A percentile compares a stretch with the other conserved stretches of the same genome.
Evolutionary conservation across 805 yeast species (phyloP).

Genomic region (Kuraishia borneana): DNA sequence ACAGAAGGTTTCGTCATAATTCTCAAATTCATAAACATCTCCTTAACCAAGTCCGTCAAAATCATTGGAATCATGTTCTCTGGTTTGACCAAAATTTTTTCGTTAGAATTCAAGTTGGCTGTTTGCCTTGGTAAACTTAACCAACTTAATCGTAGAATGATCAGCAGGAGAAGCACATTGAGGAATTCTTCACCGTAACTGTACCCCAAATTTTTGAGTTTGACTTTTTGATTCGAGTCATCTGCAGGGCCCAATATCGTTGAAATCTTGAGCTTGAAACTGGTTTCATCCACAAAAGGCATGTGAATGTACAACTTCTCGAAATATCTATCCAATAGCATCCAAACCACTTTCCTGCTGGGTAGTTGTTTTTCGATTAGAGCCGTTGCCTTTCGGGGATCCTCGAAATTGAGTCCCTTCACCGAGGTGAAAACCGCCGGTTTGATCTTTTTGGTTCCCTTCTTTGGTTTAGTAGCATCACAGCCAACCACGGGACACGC

Average conservation of each 20-base stretch:
- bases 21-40: conserved; percentile 28
- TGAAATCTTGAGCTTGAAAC: conserved; percentile 29
- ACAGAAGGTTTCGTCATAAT: conserved; percentile 32
- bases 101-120: conserved; percentile 16
- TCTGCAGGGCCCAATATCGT: conserved; percentile 32
- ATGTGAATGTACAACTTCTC: conserved; percentile 48
- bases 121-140: conserved; percentile 33
- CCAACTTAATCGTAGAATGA: conserved; percentile 45
- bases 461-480: conserved; percentile 6
- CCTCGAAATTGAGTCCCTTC: conserved; percentile 25
- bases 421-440: conserved; percentile 15
- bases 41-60: conserved; percentile 32
- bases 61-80: conserved; percentile 29
- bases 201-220: conserved; percentile 17
- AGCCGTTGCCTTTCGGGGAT: conserved; percentile 24
- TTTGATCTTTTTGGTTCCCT: conserved; percentile 7
- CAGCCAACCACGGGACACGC: conserved; percentile 11
- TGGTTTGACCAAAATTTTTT: conserved; percentile 21
- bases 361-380: conserved; percentile 41
- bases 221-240: conserved; percentile 16
- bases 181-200: conserved; percentile 32
- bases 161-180: conserved; percentile 37
- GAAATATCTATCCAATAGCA: conserved; percentile 48
- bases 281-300: conserved; percentile 55
- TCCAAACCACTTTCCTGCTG: conserved; percentile 40